phyloP scores from a whole-genome alignment of 495 filamentous ascomycete species.

The Cladorrhinum samala region DNA sequence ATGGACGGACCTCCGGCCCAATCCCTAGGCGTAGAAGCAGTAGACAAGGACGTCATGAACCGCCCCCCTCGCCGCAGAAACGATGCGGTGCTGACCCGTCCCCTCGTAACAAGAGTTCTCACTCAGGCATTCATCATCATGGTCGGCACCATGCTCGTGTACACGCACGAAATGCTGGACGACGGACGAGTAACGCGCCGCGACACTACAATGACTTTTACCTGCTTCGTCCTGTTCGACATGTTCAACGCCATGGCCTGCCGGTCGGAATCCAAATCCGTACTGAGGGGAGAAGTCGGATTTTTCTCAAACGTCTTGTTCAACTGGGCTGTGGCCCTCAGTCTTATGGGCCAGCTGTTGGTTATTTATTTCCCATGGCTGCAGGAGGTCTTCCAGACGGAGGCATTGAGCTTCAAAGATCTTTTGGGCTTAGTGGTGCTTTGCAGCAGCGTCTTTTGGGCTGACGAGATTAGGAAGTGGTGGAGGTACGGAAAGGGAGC shows the following conservation, averaged over 20 bases:
- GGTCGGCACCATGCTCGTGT: conserved; percentile 83
- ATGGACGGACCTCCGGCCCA: conserved; percentile 98
- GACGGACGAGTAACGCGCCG: conserved; percentile 79
- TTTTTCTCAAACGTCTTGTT: conserved; percentile 87
- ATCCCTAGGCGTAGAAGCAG: conserved; percentile 91
- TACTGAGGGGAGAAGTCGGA: conserved; percentile 77
- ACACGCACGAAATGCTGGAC: conserved; percentile 78
- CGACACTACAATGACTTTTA: conserved; percentile 99
- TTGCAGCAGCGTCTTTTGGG: conserved; percentile 89
- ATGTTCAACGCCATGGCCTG: conserved; percentile 98
- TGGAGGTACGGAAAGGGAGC: conserved; percentile 38
- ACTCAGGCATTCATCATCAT: conserved; percentile 88
- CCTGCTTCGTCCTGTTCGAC: conserved; percentile 95
- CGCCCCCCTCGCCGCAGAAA: conserved; percentile 78
- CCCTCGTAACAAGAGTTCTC: conserved; percentile 74
- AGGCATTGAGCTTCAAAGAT: conserved; percentile 69
- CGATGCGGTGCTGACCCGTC: conserved; percentile 79
- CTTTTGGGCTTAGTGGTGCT: conserved; percentile 63
- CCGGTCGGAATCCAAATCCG: conserved; percentile 82
- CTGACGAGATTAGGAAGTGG: conserved; percentile 85
- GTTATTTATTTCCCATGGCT: conserved; percentile 93
- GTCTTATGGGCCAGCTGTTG: conserved; percentile 73
- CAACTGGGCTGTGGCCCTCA: conserved; percentile 85
- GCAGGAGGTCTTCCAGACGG: conserved; percentile 92
- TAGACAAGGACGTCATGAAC: conserved; percentile 90